Conservation (phyloP, 2,329 filamentous ascomycete genomes). For the Xylariaceae sp. region DNA sequence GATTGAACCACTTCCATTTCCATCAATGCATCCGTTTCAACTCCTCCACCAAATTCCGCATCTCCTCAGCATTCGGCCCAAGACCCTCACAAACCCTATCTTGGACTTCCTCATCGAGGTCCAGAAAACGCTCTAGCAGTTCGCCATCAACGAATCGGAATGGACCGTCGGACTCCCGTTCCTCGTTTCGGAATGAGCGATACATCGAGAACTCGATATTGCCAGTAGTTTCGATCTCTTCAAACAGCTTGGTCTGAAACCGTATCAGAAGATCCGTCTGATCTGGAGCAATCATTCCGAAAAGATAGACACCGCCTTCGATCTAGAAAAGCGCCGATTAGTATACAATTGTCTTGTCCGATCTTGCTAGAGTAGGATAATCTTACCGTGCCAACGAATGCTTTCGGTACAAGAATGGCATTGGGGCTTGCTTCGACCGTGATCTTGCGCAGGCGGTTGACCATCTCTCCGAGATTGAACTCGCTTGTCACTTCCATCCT, state of each 20-base stretch:
- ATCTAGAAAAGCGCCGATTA: slow-evolving; percentile 49
- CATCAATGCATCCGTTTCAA: slow-evolving; percentile 57
- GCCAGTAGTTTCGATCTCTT: slow-evolving; percentile 64
- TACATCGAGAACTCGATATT: slow-evolving; percentile 73
- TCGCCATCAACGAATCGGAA: slow-evolving; percentile 91
- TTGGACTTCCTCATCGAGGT: slow-evolving; percentile 59
- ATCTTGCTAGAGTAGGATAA: neutral
- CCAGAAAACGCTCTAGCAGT: slow-evolving; percentile 79
- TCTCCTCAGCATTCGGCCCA: slow-evolving; percentile 58
- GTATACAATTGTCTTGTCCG: slow-evolving; percentile 1
- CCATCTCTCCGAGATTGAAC: slow-evolving; percentile 84
- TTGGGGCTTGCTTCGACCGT: slow-evolving; percentile 61
- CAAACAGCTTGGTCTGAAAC: slow-evolving; percentile 69
- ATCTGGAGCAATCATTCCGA: slow-evolving; percentile 68
- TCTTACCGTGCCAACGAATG: slow-evolving; percentile 83
- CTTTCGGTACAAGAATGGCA: slow-evolving; percentile 71
- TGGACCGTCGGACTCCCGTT: slow-evolving; percentile 68
- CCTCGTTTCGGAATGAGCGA: slow-evolving; percentile 74
- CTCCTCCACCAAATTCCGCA: slow-evolving; percentile 60
- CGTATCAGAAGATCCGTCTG: slow-evolving; percentile 78
- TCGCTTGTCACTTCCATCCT: slow-evolving; percentile 73
- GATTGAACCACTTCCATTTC: neutral
- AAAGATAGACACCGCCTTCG: slow-evolving; percentile 88
- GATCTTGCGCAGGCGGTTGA: slow-evolving; percentile 80
- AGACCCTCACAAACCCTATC: slow-evolving; percentile 50